Evolutionary conservation across 768 basidiomycete species (phyloP), one percentile per base, ranked within the genome.

Genomic region (Suillus spraguei): DNA sequence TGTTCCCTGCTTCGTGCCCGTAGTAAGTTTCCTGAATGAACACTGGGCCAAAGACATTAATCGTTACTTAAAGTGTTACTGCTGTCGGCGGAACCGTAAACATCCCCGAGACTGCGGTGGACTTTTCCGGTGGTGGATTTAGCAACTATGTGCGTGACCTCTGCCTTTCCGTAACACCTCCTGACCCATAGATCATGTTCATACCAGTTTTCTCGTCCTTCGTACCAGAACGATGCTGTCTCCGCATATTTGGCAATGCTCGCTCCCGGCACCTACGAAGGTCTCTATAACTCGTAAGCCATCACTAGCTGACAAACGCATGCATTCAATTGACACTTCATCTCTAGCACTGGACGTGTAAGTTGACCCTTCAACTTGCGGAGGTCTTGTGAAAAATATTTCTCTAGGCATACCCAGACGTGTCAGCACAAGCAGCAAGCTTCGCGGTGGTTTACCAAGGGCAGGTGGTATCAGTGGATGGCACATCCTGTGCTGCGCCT

Each of bases 41-140:
- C 24, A 41, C 17, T 32, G 20, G 1, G 10, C 38, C 17, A 32
- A 39, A 17, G 13, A 39, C 13, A 38, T 22, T 4, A 16, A 54
- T 35, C 33, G 33, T 11, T n/a, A 35, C 28, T 50, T 50, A 5
- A 28, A 91, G 90, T 64, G 87, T 91, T 14, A 93, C 91, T 4
- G 65, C 87, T 4, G 90, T 93, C 2, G 91, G 91, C 10, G 91
- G 85, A 9, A 91, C 90, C 1, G 74, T 73, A 22, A 64, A 75
- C 50, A 75, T 89, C 59, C 89, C 88, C 0, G 90, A 92, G 71
- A 79, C 79, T 14, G 86, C 85, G 0, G 83, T 82, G 0, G 71
- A 61, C 66, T 88, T 91, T 77, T 90, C 88, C 16, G 89, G 89
- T 1, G 90, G 90, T 41, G 90, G 90, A 3, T 92, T 91, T 76